These are phyloP conservation scores for Penicillium sp. DNA, from an alignment of 2,329 filamentous ascomycete species.

Conservation along the genomic window DNA sequence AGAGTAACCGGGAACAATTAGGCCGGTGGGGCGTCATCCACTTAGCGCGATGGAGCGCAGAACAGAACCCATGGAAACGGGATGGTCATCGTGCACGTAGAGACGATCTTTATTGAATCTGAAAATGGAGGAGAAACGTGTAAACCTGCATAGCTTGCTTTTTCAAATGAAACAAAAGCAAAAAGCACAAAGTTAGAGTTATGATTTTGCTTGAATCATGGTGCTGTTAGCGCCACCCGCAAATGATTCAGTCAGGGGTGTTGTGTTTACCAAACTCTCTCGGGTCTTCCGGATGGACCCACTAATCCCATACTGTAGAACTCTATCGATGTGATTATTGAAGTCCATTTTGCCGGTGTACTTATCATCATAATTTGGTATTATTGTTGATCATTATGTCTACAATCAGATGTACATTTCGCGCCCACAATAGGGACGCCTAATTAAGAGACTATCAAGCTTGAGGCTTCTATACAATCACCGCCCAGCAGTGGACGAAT, in stretches of 20 bases:
- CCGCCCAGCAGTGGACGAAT: constrained; percentile 2
- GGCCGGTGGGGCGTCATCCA: constrained; percentile 7
- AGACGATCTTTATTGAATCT: not conserved
- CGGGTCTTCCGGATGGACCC: not conserved
- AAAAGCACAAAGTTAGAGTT: not conserved
- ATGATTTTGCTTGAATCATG: not conserved
- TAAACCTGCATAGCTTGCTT: not conserved
- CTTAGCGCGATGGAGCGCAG: constrained; percentile 6
- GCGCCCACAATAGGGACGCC: not conserved
- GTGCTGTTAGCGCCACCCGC: not conserved
- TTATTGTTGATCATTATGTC: not conserved
- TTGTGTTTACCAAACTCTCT: not conserved
- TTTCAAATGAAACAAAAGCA: not conserved
- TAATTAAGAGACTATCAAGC: not conserved
- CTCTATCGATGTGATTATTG: not conserved
- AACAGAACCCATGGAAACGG: constrained; percentile 4
- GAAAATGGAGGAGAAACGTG: not conserved
- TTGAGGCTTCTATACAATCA: not conserved
- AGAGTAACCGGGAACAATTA: not conserved
- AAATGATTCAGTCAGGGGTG: not conserved
- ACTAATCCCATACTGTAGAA: not conserved
- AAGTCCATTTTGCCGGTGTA: not conserved
- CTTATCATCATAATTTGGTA: not conserved
- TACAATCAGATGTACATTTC: not conserved
- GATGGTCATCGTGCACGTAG: not conserved